These are phyloP conservation scores for Boletus rufocinnamomeus DNA, from an alignment of 768 basidiomycete genomes.

Conservation along the genomic window DNA sequence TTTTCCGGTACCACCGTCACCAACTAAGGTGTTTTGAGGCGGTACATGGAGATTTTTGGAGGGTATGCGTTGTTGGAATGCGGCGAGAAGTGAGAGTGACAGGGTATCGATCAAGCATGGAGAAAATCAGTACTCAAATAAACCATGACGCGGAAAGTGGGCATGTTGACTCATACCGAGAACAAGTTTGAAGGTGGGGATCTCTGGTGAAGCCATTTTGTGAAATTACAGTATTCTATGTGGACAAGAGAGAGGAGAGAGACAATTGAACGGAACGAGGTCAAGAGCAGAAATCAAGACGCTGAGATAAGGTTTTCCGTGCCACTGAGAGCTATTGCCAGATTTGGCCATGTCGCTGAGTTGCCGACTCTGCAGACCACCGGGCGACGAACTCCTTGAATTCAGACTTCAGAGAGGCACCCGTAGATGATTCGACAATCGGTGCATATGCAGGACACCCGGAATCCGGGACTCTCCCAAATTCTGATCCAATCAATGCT, in stretches of 20 bases:
- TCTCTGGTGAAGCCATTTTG: constrained; percentile 41
- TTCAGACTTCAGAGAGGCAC: neutral
- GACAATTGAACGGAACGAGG: constrained; percentile 21
- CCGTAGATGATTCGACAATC: neutral
- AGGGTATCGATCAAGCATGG: constrained; percentile 56
- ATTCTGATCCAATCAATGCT: neutral
- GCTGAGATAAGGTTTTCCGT: constrained; percentile 41
- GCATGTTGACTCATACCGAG: constrained; percentile 64
- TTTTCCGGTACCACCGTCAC: constrained; percentile 97
- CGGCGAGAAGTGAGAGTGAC: constrained; percentile 12
- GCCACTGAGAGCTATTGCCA: constrained; percentile 30
- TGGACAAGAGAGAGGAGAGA: constrained; percentile 17
- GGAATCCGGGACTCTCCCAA: neutral
- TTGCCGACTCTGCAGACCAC: neutral
- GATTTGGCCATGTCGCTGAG: constrained; percentile 24
- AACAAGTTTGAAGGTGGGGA: constrained; percentile 98
- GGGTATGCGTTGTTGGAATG: constrained; percentile 13
- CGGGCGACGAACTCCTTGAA: neutral
- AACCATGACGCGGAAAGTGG: constrained; percentile 2
- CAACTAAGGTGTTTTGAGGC: constrained; percentile 53
- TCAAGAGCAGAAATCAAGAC: constrained; percentile 37
- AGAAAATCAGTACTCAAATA: constrained; percentile 26
- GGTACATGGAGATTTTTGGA: neutral
- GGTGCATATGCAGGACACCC: neutral
- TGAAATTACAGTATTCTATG: constrained; percentile 27